Evolutionary conservation across 2,329 filamentous ascomycete genomes (phyloP), one percentile per base, ranked within the genome.

Genomic region (Ophiostoma sp.): DNA sequence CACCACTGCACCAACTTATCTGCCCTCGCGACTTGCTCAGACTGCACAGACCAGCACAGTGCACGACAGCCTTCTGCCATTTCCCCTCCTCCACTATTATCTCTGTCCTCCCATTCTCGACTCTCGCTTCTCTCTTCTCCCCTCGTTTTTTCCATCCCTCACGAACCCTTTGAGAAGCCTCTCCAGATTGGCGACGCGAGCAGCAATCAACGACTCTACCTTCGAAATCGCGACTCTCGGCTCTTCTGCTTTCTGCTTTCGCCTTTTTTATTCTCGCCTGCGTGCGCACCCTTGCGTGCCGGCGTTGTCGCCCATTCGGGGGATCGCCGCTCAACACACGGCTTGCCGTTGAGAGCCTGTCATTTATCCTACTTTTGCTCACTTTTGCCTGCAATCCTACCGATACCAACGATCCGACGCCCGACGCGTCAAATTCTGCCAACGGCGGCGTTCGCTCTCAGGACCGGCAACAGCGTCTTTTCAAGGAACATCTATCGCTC

Each of bases 301-400:
- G 69, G 69, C 66, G 69, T 66, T 62, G 41, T 62, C 68, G 36
- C 64, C 64, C 64, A 27, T 55, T 41, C 58, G 68, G 68, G 60
- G 66, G 66, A 67, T 67, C 66, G 69, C 66, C 69, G 65, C 64
- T 47, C 55, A 55, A 45, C 41, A 49, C 64, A 44, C 68, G 68
- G 69, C 11, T 63, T 27, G 55, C 58, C 45, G 64, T 70, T 36
- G 58, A 45, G 65, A 67, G 60, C 44, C 60, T 38, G 36, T 62
- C 38, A 18, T 36, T 49, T 16, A 9, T 11, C n/a, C 4, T 55
- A 40, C 41, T 14, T 18, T n/a, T 41, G 2, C 64, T 41, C 5
- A 18, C 14, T 27, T 42, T 47, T 11, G 5, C 6, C 16, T 40
- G 27, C 27, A 27, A 27, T 27, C 27, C 27, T 27, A 27, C 11